Evolutionary conservation across 2,329 filamentous ascomycete genomes (phyloP), one percentile per base, ranked within the genome.

Genomic region (Tolypocladium sp.): DNA sequence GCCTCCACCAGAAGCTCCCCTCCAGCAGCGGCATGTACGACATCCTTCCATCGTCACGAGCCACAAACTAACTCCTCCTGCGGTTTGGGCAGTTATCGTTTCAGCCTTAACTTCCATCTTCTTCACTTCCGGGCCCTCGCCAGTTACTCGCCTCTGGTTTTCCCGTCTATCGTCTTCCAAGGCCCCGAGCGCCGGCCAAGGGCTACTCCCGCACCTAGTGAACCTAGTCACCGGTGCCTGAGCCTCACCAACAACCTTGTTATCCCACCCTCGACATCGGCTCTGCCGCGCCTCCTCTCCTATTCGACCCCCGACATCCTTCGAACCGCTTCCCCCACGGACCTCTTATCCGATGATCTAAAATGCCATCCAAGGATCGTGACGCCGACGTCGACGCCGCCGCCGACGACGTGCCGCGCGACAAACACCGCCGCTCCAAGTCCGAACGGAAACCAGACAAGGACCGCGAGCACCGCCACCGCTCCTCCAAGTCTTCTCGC

Each of bases 301-400:
- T 51, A 3, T 33, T 33, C 46, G 46, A n/a, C 46, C 13, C 3
- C n/a, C 25, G 46, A 4, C 46, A 20, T 20, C 13, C 9, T 33
- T 51, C 2, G 5, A 33, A 30, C 40, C 40, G 8, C 15, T 33
- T 54, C 55, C 53, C 49, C 44, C 55, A 41, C 56, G 35, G 41
- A 53, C 46, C 42, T 30, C 49, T 38, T 59, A 56, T 59, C 64
- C 63, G 63, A 73, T 73, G 71, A 63, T 66, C 59, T 61, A 69
- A 60, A 63, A 77, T 77, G 75, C 72, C 75, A 56, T 69, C 73
- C 63, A 74, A 74, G 64, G 74, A 77, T 61, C 74, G 67, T 70
- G 75, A 78, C 65, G 73, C 67, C 69, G 74, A 75, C 60, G 66
- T 68, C 62, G 65, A 69, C 56, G 66, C 61, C 61, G 63, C 69